Percentiles rank a stretch among this genome's conserved stretches.
Evolutionary conservation across 2,329 filamentous ascomycete species (phyloP).

Genomic region (Trichoderma sp.): DNA sequence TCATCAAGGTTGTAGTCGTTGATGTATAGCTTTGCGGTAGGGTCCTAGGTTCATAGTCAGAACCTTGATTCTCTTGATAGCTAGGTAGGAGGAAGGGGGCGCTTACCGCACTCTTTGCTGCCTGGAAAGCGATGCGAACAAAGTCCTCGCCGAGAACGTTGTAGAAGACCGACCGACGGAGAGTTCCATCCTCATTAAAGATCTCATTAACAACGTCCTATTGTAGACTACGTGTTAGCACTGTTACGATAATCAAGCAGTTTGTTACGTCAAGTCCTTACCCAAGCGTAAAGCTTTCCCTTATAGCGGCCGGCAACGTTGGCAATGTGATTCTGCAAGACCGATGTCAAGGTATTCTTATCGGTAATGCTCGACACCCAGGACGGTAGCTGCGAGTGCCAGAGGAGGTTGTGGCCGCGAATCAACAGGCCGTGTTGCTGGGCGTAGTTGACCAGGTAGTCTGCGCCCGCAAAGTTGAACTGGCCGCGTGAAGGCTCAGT

Average conservation of each 20-base stretch:
- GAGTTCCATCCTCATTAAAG: not conserved
- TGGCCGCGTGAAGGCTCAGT: not conserved
- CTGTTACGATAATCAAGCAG: not conserved
- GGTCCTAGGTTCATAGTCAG: not conserved
- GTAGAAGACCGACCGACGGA: not conserved
- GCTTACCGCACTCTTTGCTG: not conserved
- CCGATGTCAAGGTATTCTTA: not conserved
- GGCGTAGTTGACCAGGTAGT: not conserved
- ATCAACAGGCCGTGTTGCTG: not conserved
- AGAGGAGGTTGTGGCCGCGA: not conserved
- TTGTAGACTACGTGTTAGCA: not conserved
- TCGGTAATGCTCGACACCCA: not conserved
- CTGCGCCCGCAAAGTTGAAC: not conserved
- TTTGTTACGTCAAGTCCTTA: not conserved
- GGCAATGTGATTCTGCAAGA: not conserved
- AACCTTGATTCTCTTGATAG: not conserved
- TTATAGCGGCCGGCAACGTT: not conserved
- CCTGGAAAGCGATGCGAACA: not conserved
- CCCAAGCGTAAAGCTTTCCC: not conserved
- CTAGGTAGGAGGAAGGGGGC: not conserved
- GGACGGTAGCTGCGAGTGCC: not conserved
- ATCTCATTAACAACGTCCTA: not conserved
- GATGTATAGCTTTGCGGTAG: constrained; percentile 1
- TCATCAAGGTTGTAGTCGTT: constrained; percentile 1
- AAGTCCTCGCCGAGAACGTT: not conserved